phyloP scores from a whole-genome alignment of 192 early-diverging fungal species.

The Backusella tuberculispora region DNA sequence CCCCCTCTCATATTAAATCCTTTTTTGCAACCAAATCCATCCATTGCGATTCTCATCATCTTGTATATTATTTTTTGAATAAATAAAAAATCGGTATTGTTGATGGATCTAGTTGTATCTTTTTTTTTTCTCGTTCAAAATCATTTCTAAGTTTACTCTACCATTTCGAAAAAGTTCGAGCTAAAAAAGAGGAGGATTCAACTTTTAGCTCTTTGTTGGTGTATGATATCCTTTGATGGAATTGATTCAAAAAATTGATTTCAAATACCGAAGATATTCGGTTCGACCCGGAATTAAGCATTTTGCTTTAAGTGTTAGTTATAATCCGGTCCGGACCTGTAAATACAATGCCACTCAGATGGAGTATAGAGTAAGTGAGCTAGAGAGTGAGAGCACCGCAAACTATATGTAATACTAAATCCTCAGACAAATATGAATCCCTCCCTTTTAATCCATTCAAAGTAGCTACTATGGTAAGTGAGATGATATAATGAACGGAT shows the following conservation, averaged over 20 bases:
- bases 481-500: not conserved
- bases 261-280: too few species aligned
- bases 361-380: too few species aligned
- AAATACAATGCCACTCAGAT: too few species aligned
- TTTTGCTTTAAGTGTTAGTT: too few species aligned
- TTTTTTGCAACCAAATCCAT: too few species aligned
- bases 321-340: not conserved
- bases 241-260: too few species aligned
- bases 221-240: not conserved
- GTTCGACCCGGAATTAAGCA: too few species aligned
- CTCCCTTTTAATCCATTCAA: conserved; percentile 17
- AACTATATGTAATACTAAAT: not conserved
- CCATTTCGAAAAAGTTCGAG: conserved; percentile 28
- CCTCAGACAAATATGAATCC: not conserved
- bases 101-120: not conserved
- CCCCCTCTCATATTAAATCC: not conserved
- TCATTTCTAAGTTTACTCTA: not conserved
- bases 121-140: not conserved
- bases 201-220: not conserved
- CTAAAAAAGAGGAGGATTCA: conserved; percentile 25
- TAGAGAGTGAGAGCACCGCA: not conserved
- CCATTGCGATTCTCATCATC: not conserved
- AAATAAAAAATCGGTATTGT: not conserved
- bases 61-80: not conserved
- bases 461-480: conserved; percentile 12